Percentiles rank a stretch among this genome's conserved stretches.
Evolutionary conservation across 2,329 filamentous ascomycete genomes (phyloP).

Genomic region (Fusarium nanum): DNA sequence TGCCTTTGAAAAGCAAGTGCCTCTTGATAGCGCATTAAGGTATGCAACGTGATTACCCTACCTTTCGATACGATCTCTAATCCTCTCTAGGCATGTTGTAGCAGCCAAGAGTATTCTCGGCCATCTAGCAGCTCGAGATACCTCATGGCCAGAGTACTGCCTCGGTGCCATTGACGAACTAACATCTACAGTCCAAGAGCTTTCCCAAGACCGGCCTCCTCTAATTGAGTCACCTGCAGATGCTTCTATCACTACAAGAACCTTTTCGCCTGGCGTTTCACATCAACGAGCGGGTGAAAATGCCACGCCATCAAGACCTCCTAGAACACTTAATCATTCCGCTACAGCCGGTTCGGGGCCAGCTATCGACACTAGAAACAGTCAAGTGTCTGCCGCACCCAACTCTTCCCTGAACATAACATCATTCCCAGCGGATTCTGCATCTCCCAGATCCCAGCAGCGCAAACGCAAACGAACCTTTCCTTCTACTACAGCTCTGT

Average conservation of each 20-base stretch:
- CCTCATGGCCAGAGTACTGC: constrained; percentile 51
- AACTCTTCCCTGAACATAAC: not conserved
- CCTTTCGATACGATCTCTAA: not conserved
- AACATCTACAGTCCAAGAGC: constrained; percentile 46
- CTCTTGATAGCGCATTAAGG: constrained; percentile 53
- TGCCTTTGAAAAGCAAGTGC: constrained; percentile 58
- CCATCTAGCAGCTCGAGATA: constrained; percentile 48
- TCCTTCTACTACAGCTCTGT: not conserved
- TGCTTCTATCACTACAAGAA: constrained; percentile 12
- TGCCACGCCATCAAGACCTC: not conserved
- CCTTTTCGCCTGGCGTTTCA: not conserved
- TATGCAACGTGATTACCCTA: constrained; percentile 21
- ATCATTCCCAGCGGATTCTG: not conserved
- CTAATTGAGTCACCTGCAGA: constrained; percentile 30
- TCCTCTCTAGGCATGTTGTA: constrained; percentile 42
- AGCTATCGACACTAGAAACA: not conserved
- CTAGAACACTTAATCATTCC: not conserved
- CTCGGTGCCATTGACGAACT: constrained; percentile 50
- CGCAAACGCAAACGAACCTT: constrained; percentile 10
- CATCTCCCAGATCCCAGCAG: not conserved
- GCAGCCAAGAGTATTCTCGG: constrained; percentile 46
- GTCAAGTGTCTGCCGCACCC: not conserved
- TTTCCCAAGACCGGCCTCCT: constrained; percentile 26
- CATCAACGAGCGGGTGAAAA: not conserved
- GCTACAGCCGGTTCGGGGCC: not conserved